phyloP scores from a whole-genome alignment of 1,139 yeast genomes.

The Pichia kudriavzevii region DNA sequence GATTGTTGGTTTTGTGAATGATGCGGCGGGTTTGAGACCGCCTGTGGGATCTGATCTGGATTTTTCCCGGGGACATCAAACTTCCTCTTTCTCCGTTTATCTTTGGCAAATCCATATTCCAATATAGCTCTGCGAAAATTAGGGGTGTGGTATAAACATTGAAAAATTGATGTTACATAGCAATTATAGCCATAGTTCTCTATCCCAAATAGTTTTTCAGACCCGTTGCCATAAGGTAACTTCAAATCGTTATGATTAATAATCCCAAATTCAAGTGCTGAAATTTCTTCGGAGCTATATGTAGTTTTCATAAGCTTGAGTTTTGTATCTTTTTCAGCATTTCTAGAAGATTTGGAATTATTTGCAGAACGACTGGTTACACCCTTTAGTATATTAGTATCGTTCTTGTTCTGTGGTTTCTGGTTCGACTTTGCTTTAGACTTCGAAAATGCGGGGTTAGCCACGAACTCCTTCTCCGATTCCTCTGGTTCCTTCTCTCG shows the following conservation, averaged over 20 bases:
- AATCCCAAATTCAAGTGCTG: conserved; percentile 1
- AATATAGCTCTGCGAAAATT: conserved; percentile 58
- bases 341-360: too few species aligned
- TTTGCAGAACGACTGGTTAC: too few species aligned
- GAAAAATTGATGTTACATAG: conserved; percentile 87
- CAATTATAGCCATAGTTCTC: conserved; percentile 95
- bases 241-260: conserved; percentile 13
- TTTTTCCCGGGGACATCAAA: conserved; percentile 30
- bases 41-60: conserved; percentile 36
- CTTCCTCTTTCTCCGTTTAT: conserved; percentile 31
- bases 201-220: conserved; percentile 77
- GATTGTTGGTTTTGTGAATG: conserved; percentile 6
- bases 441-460: too few species aligned
- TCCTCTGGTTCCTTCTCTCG: too few species aligned
- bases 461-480: too few species aligned
- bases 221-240: conserved; percentile 54
- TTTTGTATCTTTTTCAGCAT: too few species aligned
- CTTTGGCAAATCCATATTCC: conserved; percentile 29
- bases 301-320: too few species aligned
- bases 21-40: conserved; percentile 5
- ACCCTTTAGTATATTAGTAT: too few species aligned
- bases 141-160: conserved; percentile 72
- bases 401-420: too few species aligned
- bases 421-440: too few species aligned
- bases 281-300: too few species aligned